A percentile compares a stretch with the other conserved stretches of the same genome.
These are phyloP conservation scores for Filobasidium wieringae DNA, from an alignment of 768 basidiomycete species.

Conservation along the genomic window DNA sequence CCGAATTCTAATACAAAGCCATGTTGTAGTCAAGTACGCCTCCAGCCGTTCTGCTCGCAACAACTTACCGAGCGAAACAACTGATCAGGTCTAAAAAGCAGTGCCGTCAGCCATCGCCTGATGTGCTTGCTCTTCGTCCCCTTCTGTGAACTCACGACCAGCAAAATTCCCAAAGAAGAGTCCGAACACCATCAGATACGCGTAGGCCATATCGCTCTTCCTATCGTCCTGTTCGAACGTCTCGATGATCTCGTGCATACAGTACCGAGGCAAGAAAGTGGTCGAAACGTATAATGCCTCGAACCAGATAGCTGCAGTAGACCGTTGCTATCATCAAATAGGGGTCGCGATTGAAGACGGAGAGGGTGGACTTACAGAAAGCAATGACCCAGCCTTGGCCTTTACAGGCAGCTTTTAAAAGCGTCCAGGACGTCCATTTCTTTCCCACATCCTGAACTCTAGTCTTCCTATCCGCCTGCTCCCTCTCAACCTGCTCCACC, in stretches of 20 bases:
- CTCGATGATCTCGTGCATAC: constrained; percentile 24
- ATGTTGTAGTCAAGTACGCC: neutral
- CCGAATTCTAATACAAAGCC: constrained; percentile 13
- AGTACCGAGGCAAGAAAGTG: constrained; percentile 5
- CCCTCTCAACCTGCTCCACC: neutral
- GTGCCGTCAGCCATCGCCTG: neutral
- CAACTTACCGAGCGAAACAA: neutral
- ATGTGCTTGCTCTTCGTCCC: neutral
- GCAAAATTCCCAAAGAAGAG: constrained; percentile 23
- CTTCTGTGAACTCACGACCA: constrained; percentile 9
- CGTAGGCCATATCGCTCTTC: constrained; percentile 21
- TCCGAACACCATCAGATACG: constrained; percentile 28
- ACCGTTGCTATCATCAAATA: too few species aligned
- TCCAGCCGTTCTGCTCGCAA: neutral
- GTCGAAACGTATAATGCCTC: neutral
- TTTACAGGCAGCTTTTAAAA: neutral
- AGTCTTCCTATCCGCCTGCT: too few species aligned
- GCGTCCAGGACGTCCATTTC: neutral
- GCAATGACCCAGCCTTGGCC: neutral
- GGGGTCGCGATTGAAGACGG: too few species aligned
- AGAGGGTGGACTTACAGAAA: neutral
- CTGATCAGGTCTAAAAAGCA: neutral
- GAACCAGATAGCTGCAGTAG: too few species aligned
- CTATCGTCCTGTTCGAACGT: constrained; percentile 18
- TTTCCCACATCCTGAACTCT: too few species aligned